Evolutionary conservation across 2,329 filamentous ascomycete genomes (phyloP).

Genomic region (Blumeria graminis): DNA sequence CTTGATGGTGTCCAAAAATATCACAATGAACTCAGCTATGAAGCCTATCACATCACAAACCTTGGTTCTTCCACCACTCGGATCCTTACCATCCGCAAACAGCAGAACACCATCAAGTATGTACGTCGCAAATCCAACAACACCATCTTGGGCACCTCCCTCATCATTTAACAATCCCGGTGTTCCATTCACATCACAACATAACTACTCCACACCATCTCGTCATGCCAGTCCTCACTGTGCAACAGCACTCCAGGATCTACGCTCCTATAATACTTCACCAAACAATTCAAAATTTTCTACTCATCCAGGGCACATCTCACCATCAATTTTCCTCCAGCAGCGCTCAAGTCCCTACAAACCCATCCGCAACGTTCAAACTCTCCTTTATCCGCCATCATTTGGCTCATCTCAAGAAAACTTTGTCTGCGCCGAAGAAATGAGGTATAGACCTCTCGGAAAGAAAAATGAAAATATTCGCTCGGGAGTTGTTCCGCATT

Average conservation of each 20-base stretch:
- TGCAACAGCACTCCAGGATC: constrained; percentile 10
- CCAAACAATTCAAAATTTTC: constrained; percentile 15
- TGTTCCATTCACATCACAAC: constrained; percentile 16
- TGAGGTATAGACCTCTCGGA: constrained; percentile 63
- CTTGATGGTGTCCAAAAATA: neutral
- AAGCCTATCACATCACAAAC: constrained; percentile 6
- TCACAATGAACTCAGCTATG: constrained; percentile 2
- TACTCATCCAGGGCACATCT: constrained; percentile 28
- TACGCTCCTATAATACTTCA: constrained; percentile 16
- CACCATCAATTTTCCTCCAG: constrained; percentile 67
- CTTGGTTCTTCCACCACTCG: constrained; percentile 5
- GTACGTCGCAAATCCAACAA: constrained; percentile 23
- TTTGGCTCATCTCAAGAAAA: constrained; percentile 57
- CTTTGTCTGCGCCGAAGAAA: constrained; percentile 37
- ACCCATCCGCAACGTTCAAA: constrained; percentile 71
- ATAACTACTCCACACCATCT: constrained; percentile 12
- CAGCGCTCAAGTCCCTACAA: constrained; percentile 83
- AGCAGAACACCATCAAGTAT: constrained; percentile 52
- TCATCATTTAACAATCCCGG: constrained; percentile 9
- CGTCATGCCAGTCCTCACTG: constrained; percentile 13
- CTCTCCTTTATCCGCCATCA: constrained; percentile 70
- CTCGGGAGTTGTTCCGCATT: constrained; percentile 47
- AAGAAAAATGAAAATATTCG: constrained; percentile 37
- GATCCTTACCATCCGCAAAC: constrained; percentile 10
- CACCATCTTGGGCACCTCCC: constrained; percentile 23